Evolutionary conservation across 495 filamentous ascomycete genomes (phyloP).

Genomic region (Daldinia grandis): DNA sequence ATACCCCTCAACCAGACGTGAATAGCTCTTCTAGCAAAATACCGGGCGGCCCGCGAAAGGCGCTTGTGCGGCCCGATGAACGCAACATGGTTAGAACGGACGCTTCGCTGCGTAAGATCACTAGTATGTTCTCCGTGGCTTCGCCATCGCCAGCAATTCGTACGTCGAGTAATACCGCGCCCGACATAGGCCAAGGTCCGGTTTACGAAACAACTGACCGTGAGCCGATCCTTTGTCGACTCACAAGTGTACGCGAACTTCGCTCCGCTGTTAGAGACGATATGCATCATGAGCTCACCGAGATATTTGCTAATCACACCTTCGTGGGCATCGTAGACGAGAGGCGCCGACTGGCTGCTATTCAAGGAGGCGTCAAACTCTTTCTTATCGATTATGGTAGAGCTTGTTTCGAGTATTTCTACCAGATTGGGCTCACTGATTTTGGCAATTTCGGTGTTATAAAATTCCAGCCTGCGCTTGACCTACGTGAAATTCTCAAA

Average conservation of each 20-base stretch:
- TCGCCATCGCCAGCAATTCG: conserved; percentile 28
- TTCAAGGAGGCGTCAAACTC: conserved; percentile 92
- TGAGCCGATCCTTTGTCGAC: conserved; percentile 70
- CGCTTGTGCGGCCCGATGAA: conserved; percentile 74
- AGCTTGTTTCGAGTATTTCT: conserved; percentile 90
- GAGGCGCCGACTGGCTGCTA: conserved; percentile 82
- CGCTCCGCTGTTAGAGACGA: conserved; percentile 80
- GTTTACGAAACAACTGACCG: conserved; percentile 77
- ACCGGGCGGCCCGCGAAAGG: conserved; percentile 50
- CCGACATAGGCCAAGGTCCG: conserved; percentile 53
- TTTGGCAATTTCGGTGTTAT: conserved; percentile 95
- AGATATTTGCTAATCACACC: conserved; percentile 87
- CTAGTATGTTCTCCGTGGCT: conserved; percentile 80
- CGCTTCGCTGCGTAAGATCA: conserved; percentile 90
- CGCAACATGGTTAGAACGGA: conserved; percentile 93
- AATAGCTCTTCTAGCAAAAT: conserved; percentile 49
- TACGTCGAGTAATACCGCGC: conserved; percentile 37
- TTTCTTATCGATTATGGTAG: conserved; percentile 95
- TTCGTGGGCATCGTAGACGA: conserved; percentile 96
- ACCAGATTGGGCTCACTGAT: conserved; percentile 94
- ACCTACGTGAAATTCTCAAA: conserved; percentile 71
- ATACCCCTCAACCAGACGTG: conserved; percentile 44
- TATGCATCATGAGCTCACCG: conserved; percentile 90
- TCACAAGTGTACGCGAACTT: conserved; percentile 82
- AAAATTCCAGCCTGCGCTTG: conserved; percentile 77